A percentile compares a stretch with the other conserved stretches of the same genome.
These are phyloP conservation scores for Hevea brasiliensis DNA, from an alignment of 345 rosid genomes.

Conservation along the genomic window DNA sequence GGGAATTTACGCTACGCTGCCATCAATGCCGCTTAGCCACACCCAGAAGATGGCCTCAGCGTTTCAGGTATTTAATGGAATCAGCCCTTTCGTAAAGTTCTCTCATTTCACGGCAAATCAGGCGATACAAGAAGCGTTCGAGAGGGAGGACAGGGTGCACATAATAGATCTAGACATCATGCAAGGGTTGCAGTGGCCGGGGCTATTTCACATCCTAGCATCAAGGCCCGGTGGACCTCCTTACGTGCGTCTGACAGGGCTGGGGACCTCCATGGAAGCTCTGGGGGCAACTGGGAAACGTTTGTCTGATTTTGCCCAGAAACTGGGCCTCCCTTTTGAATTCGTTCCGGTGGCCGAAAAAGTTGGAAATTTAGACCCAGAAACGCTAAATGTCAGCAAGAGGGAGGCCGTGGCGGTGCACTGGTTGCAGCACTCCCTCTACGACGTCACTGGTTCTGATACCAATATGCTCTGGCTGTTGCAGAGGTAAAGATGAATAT, in stretches of 20 bases:
- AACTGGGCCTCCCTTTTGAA: conserved; percentile 84
- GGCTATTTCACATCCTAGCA: conserved; percentile 86
- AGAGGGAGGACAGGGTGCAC: conserved; percentile 90
- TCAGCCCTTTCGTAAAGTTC: conserved; percentile 94
- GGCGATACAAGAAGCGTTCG: conserved; percentile 96
- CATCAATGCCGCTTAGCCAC: conserved; percentile 57
- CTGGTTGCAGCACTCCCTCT: conserved; percentile 97
- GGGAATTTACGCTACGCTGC: conserved; percentile 74
- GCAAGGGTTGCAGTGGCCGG: conserved; percentile 99
- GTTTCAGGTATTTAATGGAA: conserved; percentile 96
- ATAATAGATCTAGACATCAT: conserved; percentile 93
- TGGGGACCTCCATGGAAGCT: conserved; percentile 85
- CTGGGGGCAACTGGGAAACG: conserved; percentile 93
- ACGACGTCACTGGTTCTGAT: conserved; percentile 97
- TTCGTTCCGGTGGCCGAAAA: conserved; percentile 82
- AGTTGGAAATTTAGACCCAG: conserved; percentile 82
- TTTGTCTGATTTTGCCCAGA: conserved; percentile 82
- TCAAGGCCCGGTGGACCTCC: conserved; percentile 95
- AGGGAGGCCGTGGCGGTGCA: conserved; percentile 97
- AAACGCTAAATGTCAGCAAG: conserved; percentile 68
- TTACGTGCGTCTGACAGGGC: conserved; percentile 86
- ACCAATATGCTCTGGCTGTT: conserved; percentile 76
- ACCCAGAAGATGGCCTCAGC: conserved; percentile 83
- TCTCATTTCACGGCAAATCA: conserved; percentile 98
- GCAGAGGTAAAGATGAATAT: conserved; percentile 59